A percentile compares a stretch with the other conserved stretches of the same genome.
Evolutionary conservation across 805 yeast genomes (phyloP).

Genomic region (Yarrowia yakushimensis): DNA sequence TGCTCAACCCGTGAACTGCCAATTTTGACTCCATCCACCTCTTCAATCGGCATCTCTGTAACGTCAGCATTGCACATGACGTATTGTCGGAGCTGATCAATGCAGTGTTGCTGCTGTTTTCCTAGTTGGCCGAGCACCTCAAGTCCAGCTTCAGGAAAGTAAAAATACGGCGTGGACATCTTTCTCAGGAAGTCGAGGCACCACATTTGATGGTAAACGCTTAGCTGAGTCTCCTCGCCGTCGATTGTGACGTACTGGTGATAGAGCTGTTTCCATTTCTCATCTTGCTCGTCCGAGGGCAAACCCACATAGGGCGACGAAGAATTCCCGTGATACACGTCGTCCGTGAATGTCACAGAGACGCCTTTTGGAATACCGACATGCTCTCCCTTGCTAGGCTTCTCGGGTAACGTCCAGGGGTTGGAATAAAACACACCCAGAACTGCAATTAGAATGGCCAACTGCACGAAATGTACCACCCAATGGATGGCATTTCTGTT

Average conservation of each 20-base stretch:
- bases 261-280: neutral
- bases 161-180: neutral
- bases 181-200: neutral
- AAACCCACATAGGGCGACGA: neutral
- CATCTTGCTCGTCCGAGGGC: neutral
- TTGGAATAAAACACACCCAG: neutral
- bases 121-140: neutral
- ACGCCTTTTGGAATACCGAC: neutral
- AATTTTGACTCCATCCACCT: neutral
- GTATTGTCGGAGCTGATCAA: conserved; percentile 3
- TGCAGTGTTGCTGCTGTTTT: neutral
- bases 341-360: neutral
- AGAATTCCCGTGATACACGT: neutral
- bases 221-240: neutral
- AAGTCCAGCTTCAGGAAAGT: neutral
- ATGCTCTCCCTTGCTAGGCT: neutral
- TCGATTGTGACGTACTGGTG: neutral
- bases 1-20: conserved; percentile 8
- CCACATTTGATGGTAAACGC: conserved; percentile 11
- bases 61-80: conserved; percentile 1
- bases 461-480: conserved; percentile 7
- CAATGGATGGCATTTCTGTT: conserved; percentile 6
- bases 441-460: neutral
- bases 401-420: neutral
- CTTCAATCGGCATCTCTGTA: neutral